Conservation (phyloP, 2,329 filamentous ascomycete genomes). For the Ustulina deusta region DNA sequence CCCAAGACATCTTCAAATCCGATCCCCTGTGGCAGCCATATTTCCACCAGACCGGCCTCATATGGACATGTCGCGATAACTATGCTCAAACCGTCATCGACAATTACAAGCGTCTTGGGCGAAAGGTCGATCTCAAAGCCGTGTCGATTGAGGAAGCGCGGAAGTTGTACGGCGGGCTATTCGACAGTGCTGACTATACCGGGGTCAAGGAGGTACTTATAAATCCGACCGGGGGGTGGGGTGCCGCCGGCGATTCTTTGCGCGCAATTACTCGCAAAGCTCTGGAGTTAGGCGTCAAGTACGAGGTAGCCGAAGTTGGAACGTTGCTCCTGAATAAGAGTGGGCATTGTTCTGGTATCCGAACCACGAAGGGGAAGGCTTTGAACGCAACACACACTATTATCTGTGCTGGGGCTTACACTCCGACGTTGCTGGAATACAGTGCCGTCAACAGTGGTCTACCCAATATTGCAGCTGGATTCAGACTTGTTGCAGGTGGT, state of each 20-base stretch:
- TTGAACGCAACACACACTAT: slow-evolving; percentile 60
- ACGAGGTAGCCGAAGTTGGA: slow-evolving; percentile 60
- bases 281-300: slow-evolving; percentile 63
- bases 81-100: slow-evolving; percentile 53
- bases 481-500: slow-evolving; percentile 63
- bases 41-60: slow-evolving; percentile 39
- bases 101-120: slow-evolving; percentile 47
- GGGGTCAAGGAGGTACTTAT: slow-evolving; percentile 65
- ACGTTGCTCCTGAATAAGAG: slow-evolving; percentile 54
- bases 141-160: slow-evolving; percentile 62
- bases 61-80: slow-evolving; percentile 50
- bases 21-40: slow-evolving; percentile 58
- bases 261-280: slow-evolving; percentile 60
- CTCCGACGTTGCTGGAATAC: slow-evolving; percentile 60
- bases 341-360: slow-evolving; percentile 56
- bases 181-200: slow-evolving; percentile 65
- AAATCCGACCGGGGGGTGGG: slow-evolving; percentile 68
- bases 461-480: slow-evolving; percentile 60
- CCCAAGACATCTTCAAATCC: slow-evolving; percentile 65
- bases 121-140: slow-evolving; percentile 54
- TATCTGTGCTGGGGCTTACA: slow-evolving; percentile 63
- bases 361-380: slow-evolving; percentile 54
- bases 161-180: slow-evolving; percentile 62
- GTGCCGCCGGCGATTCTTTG: slow-evolving; percentile 64
- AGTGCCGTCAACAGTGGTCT: slow-evolving; percentile 57